Base-by-base conservation (phyloP, 83 land plant species). In the Picea mariana region DNA sequence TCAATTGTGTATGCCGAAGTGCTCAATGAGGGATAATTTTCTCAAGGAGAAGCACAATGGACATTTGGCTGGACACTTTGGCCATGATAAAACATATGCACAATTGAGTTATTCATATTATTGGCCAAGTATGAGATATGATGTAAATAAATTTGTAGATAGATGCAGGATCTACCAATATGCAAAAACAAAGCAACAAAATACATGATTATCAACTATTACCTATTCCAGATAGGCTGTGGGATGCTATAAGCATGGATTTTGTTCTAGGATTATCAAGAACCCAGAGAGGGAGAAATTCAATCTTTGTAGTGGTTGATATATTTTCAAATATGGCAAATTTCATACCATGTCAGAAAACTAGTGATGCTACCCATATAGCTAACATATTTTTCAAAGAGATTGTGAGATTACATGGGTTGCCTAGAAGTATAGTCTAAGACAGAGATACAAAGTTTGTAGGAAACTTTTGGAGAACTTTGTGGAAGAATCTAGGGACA, bases 221-320 rank as follows among this genome's bases (percentile, higher is more conserved):
- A 2, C 83, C 82, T 20, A 65, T 86, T 21, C 84, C 84, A n/a
- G 5, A 79, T 20, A 9, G 3, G 4, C 73, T 79, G 4, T 82
- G 82, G 84, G 26, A 24, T 3, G 64, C 47, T 9, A 5, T 81
- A 3, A 72, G 23, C 13, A 81, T 81, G 81, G 81, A 81, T 42
- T 85, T 77, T 49, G 65, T 81, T 5, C 60, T 81, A 16, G 78
- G 81, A 0, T 34, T 85, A 7, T 81, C 83, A 2, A 47, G 9
- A 47, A 47, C 49, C 9, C 49, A 47, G 49, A 47, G 21, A 7
- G 40, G 59, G 8, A 80, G 21, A 0, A 26, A 67, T 58, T 62
- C 65, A 16, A 3, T 65, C 21, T 38, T 47, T 47, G 8, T 6
- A 31, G 18, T 75, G 20, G 63, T 72, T 5, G 15, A 1, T 0